Base-by-base conservation (phyloP, 352 stramenopile genomes). In the Phytophthora hibernalis region DNA sequence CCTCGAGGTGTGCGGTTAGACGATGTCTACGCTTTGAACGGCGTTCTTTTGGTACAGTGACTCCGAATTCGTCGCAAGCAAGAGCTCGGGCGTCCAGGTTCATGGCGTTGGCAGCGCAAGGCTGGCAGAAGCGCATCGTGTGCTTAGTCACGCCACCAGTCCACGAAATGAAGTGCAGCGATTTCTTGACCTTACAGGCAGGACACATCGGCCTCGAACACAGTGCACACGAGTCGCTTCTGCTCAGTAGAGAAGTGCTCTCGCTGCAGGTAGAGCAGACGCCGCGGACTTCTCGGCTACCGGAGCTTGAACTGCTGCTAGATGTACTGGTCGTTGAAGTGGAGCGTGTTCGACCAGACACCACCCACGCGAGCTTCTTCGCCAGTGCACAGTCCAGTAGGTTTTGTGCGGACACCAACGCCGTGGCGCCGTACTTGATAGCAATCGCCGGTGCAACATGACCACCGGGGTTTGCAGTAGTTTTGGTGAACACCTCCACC, bases 331-430 rank as follows among this genome's bases (percentile, higher is more conserved):
- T 56, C 15, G 42, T 61, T 56, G 50, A 55, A 35, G 30, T 22
- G 24, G 45, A 48, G 18, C n/a, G 38, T 42, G 68, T n/a, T 33
- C 53, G 43, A 57, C 66, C 21, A 31, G 72, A 44, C 61, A 60
- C 31, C 11, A 72, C 33, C 76, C 79, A 87, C n/a, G 68, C 53
- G 16, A 88, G 67, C 48, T 85, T 88, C 61, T 85, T 85, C 51
- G 78, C 76, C n/a, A 74, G 53, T 2, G 74, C 66, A 33, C 74
- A 85, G 20, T 73, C 56, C 45, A 74, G 61, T 20, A 73, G 33
- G 33, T 71, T 74, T 28, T 74, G 55, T 22, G 61, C 61, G 2
- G 66, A 74, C 10, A 65, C 2, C 20, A 68, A 20, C 11, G 65
- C 65, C 0, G 15, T 68, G 28, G 65, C 50, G 10, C 43, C 65